phyloP scores from a whole-genome alignment of 805 yeast species.

The Suhomyces kilbournensis region DNA sequence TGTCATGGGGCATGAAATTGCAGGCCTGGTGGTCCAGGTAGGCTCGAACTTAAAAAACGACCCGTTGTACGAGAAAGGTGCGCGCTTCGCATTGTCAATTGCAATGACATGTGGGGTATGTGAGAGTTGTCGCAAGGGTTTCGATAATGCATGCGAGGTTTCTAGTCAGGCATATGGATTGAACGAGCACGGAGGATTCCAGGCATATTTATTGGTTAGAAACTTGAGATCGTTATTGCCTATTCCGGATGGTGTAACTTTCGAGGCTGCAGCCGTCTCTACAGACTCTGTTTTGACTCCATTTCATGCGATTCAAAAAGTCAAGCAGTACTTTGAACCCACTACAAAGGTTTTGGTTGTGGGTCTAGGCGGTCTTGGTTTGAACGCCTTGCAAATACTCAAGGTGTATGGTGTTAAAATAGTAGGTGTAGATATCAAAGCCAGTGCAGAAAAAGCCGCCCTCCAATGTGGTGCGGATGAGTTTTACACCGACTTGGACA shows the following conservation, averaged over 20 bases:
- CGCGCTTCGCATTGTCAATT: slow-evolving; percentile 29
- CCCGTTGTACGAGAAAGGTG: slow-evolving; percentile 26
- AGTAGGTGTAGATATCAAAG: slow-evolving; percentile 33
- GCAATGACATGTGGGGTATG: slow-evolving; percentile 35
- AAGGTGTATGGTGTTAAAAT: slow-evolving; percentile 29
- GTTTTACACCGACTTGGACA: slow-evolving; percentile 30
- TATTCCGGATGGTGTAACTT: slow-evolving; percentile 38
- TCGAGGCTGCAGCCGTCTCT: slow-evolving; percentile 40
- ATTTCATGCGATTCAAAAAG: slow-evolving; percentile 39
- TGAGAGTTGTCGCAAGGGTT: slow-evolving; percentile 31
- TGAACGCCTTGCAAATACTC: slow-evolving; percentile 42
- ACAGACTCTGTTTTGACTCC: slow-evolving; percentile 44
- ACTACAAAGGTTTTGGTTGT: slow-evolving; percentile 34
- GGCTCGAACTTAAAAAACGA: slow-evolving; percentile 25
- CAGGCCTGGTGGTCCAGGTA: slow-evolving; percentile 33
- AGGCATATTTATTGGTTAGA: slow-evolving; percentile 34
- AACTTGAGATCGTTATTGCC: slow-evolving; percentile 35
- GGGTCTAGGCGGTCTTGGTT: slow-evolving; percentile 45
- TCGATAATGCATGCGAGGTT: slow-evolving; percentile 28
- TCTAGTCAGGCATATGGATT: slow-evolving; percentile 31
- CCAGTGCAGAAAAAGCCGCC: slow-evolving; percentile 25
- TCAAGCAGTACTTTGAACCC: slow-evolving; percentile 25
- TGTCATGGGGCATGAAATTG: slow-evolving; percentile 46
- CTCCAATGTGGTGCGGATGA: slow-evolving; percentile 40
- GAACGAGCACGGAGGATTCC: slow-evolving; percentile 41